Base-by-base conservation (phyloP, 176 grass and related monocot species). In the Avena atlantica region DNA sequence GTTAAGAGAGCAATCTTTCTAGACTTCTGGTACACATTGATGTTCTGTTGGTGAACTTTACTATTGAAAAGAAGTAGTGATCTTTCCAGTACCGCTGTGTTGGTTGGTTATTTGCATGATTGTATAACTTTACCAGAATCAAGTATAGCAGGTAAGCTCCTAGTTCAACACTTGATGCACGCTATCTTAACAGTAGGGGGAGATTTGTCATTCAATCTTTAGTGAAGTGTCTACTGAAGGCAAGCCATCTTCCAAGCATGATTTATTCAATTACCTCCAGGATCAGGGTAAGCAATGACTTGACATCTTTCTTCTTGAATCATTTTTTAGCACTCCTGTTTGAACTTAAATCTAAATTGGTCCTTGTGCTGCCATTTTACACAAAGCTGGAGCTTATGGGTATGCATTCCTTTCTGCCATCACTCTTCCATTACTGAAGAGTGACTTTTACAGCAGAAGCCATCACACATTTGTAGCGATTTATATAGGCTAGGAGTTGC, bases 231-330 rank as follows among this genome's bases (percentile, higher is more conserved):
- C 12, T 61, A 61, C 55, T 24, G 77, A 40, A 61, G 56, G 56
- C 34, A 61, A 79, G 57, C 45, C 4, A 79, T 79, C 36, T 79
- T 45, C 56, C 36, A 79, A 45, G 77, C 77, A 79, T 14, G 56
- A 16, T 12, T 62, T 79, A 10, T 78, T 79, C 34, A 21, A 45
- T 77, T 36, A 34, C 8, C 20, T 77, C 50, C 25, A 42, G 76
- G 19, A 61, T 60, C 55, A 42, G 12, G 77, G 36, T 79, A 79
- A 14, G 56, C 77, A 45, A 61, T 61, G 77, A 44, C 20, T 61
- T 42, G 3, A 79, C 56, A 37, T 61, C 7, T 62, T 45, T 79
- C 77, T 44, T 61, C 36, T 79, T 23, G 56, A 61, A 62, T 63
- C 58, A 12, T 57, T 80, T 62, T 34, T 20, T 9, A 77, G 50